Conservation (phyloP, 345 rosid genomes). For the Viola odorata region DNA sequence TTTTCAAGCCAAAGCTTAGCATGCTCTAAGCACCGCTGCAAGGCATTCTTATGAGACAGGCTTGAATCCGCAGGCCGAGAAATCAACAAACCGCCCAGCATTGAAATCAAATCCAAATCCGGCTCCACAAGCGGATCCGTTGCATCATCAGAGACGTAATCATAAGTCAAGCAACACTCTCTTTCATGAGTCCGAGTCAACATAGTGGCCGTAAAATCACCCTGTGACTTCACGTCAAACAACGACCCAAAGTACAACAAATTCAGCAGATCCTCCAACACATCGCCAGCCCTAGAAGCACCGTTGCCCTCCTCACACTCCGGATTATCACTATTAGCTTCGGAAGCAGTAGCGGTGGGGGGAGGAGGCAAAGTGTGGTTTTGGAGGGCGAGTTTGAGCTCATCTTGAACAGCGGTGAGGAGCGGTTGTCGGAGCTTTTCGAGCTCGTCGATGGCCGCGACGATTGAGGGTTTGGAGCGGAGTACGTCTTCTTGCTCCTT, state of each 20-base stretch:
- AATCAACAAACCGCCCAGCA: slow-evolving; percentile 47
- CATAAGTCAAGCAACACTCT: slow-evolving; percentile 85
- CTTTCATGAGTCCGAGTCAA: slow-evolving; percentile 82
- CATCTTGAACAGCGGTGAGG: slow-evolving; percentile 61
- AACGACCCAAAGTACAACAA: slow-evolving; percentile 73
- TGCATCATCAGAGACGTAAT: slow-evolving; percentile 84
- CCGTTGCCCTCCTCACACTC: neutral
- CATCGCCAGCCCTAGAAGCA: neutral
- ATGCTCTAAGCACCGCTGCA: slow-evolving; percentile 66
- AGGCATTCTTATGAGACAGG: slow-evolving; percentile 72
- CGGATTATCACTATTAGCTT: neutral
- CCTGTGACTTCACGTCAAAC: slow-evolving; percentile 79
- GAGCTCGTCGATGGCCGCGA: slow-evolving; percentile 71
- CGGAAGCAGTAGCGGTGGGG: neutral
- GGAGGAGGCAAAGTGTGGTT: slow-evolving; percentile 5
- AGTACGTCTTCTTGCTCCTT: slow-evolving; percentile 85
- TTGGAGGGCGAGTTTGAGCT: slow-evolving; percentile 41
- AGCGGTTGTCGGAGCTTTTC: slow-evolving; percentile 79
- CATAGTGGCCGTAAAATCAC: slow-evolving; percentile 69
- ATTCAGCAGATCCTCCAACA: slow-evolving; percentile 65
- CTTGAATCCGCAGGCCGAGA: slow-evolving; percentile 80
- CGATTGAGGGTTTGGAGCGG: slow-evolving; percentile 67
- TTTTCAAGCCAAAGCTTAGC: slow-evolving; percentile 71
- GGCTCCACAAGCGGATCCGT: slow-evolving; percentile 77
- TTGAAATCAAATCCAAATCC: slow-evolving; percentile 76